Conservation (phyloP, 352 stramenopile species). For the Phytophthora macrochlamydospora region DNA sequence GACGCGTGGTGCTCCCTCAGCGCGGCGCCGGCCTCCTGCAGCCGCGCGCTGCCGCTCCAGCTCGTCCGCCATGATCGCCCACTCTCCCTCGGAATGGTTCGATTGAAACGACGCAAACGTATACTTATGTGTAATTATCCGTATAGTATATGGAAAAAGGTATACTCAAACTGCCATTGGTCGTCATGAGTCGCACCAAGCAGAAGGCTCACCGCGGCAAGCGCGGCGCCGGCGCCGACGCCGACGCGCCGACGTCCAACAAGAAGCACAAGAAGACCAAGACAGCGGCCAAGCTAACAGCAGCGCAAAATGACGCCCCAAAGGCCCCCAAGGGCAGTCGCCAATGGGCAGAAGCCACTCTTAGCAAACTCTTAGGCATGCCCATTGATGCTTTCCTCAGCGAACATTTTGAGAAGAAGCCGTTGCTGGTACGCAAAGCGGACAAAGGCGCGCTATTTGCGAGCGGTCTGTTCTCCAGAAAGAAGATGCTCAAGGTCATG, state of each 20-base stretch:
- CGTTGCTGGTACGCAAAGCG: slow-evolving; percentile 63
- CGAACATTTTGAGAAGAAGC: slow-evolving; percentile 89
- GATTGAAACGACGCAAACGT: not conserved
- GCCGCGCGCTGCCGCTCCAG: not conserved
- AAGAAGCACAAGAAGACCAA: slow-evolving; percentile 53
- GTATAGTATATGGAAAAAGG: not conserved
- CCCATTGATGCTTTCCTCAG: slow-evolving; percentile 59
- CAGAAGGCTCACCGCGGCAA: slow-evolving; percentile 47
- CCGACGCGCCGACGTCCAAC: slow-evolving; percentile 19
- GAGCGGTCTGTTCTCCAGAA: slow-evolving; percentile 67
- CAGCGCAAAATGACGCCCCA: slow-evolving; percentile 1
- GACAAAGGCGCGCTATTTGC: slow-evolving; percentile 63
- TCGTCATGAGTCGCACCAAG: slow-evolving; percentile 58
- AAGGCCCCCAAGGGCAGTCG: slow-evolving; percentile 21
- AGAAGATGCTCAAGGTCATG: slow-evolving; percentile 68
- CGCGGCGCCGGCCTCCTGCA: slow-evolving; percentile 2
- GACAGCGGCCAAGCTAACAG: slow-evolving; percentile 6
- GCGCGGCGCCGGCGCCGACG: slow-evolving; percentile 33
- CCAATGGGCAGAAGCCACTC: slow-evolving; percentile 32
- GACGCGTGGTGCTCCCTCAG: slow-evolving; percentile 8
- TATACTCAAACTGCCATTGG: not conserved
- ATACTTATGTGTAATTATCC: too few species aligned
- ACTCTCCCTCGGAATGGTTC: slow-evolving; percentile 2
- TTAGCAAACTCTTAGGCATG: slow-evolving; percentile 72
- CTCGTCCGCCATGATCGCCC: slow-evolving; percentile 18